These are phyloP conservation scores for Trametopsis cervina DNA, from an alignment of 768 basidiomycete genomes.

Conservation along the genomic window DNA sequence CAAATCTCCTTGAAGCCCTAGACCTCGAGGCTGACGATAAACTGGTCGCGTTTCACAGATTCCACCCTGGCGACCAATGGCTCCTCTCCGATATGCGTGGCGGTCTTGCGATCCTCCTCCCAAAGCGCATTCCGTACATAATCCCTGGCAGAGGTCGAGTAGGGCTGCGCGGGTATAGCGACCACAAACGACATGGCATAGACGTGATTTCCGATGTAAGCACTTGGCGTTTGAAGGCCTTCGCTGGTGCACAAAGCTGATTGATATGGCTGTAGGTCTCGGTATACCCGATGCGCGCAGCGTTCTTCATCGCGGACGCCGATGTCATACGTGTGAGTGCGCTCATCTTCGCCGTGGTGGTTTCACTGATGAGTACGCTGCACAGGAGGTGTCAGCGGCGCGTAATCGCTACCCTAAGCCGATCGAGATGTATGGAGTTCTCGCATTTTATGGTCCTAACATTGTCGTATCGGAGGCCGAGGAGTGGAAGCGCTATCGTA, in stretches of 20 bases:
- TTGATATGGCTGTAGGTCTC: neutral
- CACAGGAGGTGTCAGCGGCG: constrained; percentile 43
- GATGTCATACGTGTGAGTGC: constrained; percentile 8
- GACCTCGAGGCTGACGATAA: neutral
- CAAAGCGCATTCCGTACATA: neutral
- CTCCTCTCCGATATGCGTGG: neutral
- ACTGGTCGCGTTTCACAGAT: neutral
- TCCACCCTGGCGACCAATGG: neutral
- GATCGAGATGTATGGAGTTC: constrained; percentile 34
- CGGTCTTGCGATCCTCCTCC: neutral
- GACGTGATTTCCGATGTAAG: neutral
- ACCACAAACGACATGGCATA: neutral
- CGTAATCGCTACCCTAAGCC: constrained; percentile 53
- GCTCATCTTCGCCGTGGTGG: neutral
- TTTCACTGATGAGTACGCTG: neutral
- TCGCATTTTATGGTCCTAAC: constrained; percentile 50
- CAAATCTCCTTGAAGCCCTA: neutral
- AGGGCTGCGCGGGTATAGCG: neutral
- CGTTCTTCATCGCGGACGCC: constrained; percentile 10
- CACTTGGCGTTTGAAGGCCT: neutral
- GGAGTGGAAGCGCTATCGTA: constrained; percentile 60
- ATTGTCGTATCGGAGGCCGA: constrained; percentile 60
- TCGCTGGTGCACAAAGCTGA: neutral
- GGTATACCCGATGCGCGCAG: neutral
- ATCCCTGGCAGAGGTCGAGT: neutral